A percentile compares a stretch with the other conserved stretches of the same genome.
Evolutionary conservation across 257 asterid genomes (phyloP).

Genomic region (Hygrophila difformis): DNA sequence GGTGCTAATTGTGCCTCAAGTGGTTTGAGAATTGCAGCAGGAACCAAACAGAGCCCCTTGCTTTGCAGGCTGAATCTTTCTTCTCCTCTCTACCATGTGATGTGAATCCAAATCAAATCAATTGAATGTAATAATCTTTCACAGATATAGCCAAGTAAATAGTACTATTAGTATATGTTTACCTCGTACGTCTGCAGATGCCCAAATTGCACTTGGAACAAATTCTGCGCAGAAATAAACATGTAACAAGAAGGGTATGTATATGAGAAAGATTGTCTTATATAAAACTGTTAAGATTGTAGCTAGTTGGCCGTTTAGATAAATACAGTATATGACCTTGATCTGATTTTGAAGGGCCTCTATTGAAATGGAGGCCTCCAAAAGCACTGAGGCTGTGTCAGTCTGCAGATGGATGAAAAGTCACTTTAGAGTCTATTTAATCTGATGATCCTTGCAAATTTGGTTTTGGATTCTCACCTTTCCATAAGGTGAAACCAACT

Average conservation of each 20-base stretch:
- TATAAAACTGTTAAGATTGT: no score
- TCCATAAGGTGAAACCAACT: constrained; percentile 66
- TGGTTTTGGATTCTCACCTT: no score
- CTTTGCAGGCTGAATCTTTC: constrained; percentile 22
- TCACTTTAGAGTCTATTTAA: neutral
- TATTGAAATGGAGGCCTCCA: constrained; percentile 45
- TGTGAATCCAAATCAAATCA: neutral
- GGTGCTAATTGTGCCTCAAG: no score
- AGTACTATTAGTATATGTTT: no score
- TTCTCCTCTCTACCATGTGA: constrained; percentile 21
- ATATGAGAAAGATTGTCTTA: no score
- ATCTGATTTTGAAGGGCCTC: constrained; percentile 45
- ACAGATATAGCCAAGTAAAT: no score
- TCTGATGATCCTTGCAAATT: no score
- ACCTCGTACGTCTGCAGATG: constrained; percentile 3
- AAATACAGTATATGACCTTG: no score
- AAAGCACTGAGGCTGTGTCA: constrained; percentile 64
- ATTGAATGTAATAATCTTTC: no score
- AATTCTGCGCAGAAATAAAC: constrained; percentile 17
- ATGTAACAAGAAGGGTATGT: no score
- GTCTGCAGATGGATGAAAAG: constrained; percentile 19
- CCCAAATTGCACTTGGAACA: constrained; percentile 6
- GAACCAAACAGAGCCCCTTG: constrained; percentile 43
- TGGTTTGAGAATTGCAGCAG: constrained; percentile 23
- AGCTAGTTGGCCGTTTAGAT: no score